Base-by-base conservation (phyloP, 2,329 filamentous ascomycete species). In the Lachnellula cervina region DNA sequence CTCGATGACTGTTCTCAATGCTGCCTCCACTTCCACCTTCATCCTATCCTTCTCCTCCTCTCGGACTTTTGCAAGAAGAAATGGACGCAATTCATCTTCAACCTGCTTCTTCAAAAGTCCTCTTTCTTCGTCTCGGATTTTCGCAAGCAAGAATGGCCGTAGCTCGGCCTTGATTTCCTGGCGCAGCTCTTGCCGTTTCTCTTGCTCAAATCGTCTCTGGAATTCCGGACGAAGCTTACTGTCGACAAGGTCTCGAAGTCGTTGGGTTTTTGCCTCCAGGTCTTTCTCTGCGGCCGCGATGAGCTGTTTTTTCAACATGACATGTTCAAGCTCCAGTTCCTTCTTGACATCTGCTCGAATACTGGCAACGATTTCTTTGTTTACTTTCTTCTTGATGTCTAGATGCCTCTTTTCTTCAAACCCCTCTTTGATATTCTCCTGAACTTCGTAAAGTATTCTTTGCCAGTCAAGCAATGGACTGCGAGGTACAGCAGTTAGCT, bases 21-120 rank as follows among this genome's bases (percentile, higher is more conserved):
- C 37, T 17, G 25, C 38, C 21, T 42, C 21, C 16, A 54, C 46
- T 9, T 49, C 45, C 21, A 25, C 34, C 25, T 37, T 54, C 45
- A 49, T 25, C 19, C 23, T 16, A 9, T 46, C 19, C n/a, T 25
- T 25, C 23, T 46, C 44, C 13, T 46, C 23, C 11, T 28, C 13
- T 28, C 19, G 44, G 23, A 14, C 19, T 14, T 25, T 46, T 28
- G 11, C 19, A n/a, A 25, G 44, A n/a, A 46, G 44, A 28, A 28
- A 14, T 28, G 8, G 21, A 25, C 19, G 23, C 19, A 49, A 43
- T 13, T 54, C 35, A 6, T 34, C 28, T 19, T 34, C 23, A 19
- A 48, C 35, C n/a, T 48, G 21, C 34, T 54, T n/a, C 25, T 45
- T 54, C 37, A 54, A 23, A 46, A 11, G 44, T 11, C n/a, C 44